phyloP scores from a whole-genome alignment of 495 filamentous ascomycete species.

The Neurospora pannonica region DNA sequence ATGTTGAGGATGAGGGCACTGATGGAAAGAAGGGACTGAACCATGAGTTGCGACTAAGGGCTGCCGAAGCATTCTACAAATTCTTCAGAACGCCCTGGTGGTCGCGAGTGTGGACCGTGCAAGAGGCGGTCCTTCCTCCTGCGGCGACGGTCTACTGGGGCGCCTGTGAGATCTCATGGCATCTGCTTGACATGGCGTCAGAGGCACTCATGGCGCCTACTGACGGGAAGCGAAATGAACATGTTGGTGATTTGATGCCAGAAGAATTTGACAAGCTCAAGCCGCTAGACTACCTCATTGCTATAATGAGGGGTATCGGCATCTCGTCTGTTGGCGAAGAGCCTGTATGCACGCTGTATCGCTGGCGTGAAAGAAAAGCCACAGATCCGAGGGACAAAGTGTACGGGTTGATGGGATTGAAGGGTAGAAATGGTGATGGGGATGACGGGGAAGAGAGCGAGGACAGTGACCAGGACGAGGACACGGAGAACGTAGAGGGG shows the following conservation, averaged over 20 bases:
- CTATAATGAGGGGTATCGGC: background rate
- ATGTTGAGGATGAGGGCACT: background rate
- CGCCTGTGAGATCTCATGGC: background rate
- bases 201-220: background rate
- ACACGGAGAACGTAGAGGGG: background rate
- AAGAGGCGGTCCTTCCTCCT: background rate
- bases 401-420: background rate
- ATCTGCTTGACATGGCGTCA: background rate
- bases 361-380: background rate
- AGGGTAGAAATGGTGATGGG: background rate
- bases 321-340: background rate
- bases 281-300: background rate
- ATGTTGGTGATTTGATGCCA: background rate
- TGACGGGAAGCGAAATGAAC: background rate
- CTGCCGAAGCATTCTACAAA: background rate
- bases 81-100: background rate
- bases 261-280: background rate
- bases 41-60: background rate
- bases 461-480: background rate
- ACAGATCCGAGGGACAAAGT: background rate
- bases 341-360: background rate
- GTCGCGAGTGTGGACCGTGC: background rate
- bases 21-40: background rate
- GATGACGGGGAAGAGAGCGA: background rate
- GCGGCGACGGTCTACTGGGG: background rate